These are phyloP conservation scores for Verticillium isaacii DNA, from an alignment of 2,329 filamentous ascomycete species.

Conservation along the genomic window DNA sequence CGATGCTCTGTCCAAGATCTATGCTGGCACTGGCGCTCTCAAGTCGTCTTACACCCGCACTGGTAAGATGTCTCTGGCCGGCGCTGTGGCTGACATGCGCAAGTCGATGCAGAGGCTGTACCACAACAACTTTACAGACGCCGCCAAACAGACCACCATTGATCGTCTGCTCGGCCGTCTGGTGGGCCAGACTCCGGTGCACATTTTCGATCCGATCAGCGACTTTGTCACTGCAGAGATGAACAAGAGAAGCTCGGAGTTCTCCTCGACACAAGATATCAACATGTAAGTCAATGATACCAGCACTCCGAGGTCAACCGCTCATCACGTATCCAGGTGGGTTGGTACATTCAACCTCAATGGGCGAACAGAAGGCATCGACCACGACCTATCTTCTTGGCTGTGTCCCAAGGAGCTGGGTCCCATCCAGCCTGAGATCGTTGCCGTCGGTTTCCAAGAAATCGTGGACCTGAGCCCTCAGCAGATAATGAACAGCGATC, in stretches of 20 bases:
- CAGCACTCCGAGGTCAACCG: not conserved
- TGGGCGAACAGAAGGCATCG: slow-evolving; percentile 72
- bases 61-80: slow-evolving; percentile 93
- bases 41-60: slow-evolving; percentile 93
- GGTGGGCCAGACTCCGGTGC: slow-evolving; percentile 76
- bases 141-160: slow-evolving; percentile 87
- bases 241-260: slow-evolving; percentile 62
- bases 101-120: slow-evolving; percentile 94
- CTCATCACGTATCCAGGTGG: slow-evolving; percentile 28
- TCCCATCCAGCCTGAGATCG: slow-evolving; percentile 70
- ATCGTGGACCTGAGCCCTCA: slow-evolving; percentile 97
- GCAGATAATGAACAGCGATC: slow-evolving; percentile 98
- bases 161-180: slow-evolving; percentile 85
- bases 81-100: slow-evolving; percentile 87
- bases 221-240: slow-evolving; percentile 82
- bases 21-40: slow-evolving; percentile 90
- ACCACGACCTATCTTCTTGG: slow-evolving; percentile 81
- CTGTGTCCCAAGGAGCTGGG: slow-evolving; percentile 62
- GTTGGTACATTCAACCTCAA: slow-evolving; percentile 95
- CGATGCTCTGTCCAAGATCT: slow-evolving; percentile 89
- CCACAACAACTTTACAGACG: slow-evolving; percentile 97
- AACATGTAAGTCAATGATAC: slow-evolving; percentile 54
- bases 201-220: slow-evolving; percentile 90
- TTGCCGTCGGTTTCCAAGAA: slow-evolving; percentile 92
- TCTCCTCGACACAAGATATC: slow-evolving; percentile 68